Evolutionary conservation across 1,284 basidiomycete species (phyloP), one percentile per base, ranked within the genome.

Genomic region (Moesziomyces sp.): DNA sequence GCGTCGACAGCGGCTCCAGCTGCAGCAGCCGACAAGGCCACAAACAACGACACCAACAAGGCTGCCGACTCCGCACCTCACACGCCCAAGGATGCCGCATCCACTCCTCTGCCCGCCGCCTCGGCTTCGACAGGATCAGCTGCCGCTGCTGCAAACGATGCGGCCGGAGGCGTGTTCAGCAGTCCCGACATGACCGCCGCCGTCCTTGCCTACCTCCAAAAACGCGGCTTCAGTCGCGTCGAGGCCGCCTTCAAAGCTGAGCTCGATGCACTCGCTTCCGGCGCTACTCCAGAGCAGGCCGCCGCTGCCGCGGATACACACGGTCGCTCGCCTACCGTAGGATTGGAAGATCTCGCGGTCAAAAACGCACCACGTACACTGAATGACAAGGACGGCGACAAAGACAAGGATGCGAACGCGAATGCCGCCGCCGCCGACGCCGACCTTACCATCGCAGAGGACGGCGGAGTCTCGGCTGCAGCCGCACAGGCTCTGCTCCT

Each of bases 401-500:
- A 74, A 58, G 72, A 69, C 48, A 66, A 59, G 30, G 63, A 64
- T 8, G 61, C 44, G 21, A 67, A 57, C 44, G 46, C 60, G 48
- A 59, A 67, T 10, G 40, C 54, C 2, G 46, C 48, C 7, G 46
- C 48, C 5, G 68, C 58, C 10, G 71, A 74, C 40, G 54, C 46
- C 8, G 65, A 65, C 26, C 45, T 60, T 40, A 64, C 58, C 14
- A 66, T 70, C 46, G 72, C 58, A 30, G 72, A 69, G 34, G 72
- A 74, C 28, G 62, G 66, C 24, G 72, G 66, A 19, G 66, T 65
- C 1, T 74, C 72, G 5, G 55, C 62, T 19, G 74, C 76, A 9
- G 91, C 91, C 1, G 92, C 93, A 75, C 92, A 93, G 69, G 90
- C 92, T 46, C 86, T 93, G 44, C 89, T 92, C 18, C 86, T 92